phyloP scores from a whole-genome alignment of 345 rosid species.

The Theobroma cacao region DNA sequence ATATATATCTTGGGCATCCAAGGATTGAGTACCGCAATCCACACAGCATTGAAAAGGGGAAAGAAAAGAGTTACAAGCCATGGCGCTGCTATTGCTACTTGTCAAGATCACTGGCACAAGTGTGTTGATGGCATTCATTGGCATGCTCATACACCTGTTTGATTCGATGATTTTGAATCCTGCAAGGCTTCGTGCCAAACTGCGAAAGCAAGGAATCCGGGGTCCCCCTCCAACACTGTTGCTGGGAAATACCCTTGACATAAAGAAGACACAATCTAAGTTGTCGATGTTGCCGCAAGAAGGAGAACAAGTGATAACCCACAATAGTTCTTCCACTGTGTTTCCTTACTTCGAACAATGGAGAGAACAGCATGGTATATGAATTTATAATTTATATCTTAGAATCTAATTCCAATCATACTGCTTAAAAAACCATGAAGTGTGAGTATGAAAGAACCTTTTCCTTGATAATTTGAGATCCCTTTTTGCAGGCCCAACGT shows the following conservation, averaged over 20 bases:
- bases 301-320: slow-evolving; percentile 8
- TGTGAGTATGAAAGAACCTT: not conserved
- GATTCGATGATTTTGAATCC: slow-evolving; percentile 23
- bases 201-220: slow-evolving; percentile 35
- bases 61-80: not conserved
- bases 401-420: not conserved
- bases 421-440: not conserved
- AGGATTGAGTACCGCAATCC: too few species aligned
- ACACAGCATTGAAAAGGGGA: not conserved
- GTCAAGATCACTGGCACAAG: not conserved
- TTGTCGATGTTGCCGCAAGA: not conserved
- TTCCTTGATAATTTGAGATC: not conserved
- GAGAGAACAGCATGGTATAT: slow-evolving; percentile 32
- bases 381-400: not conserved
- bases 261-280: slow-evolving; percentile 20
- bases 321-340: slow-evolving; percentile 25
- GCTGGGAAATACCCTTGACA: slow-evolving; percentile 41
- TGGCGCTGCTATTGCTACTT: not conserved
- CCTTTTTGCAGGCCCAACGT: slow-evolving; percentile 25
- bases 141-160: not conserved
- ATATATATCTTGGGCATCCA: not conserved
- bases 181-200: slow-evolving; percentile 21
- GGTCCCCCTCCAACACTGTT: slow-evolving; percentile 35
- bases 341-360: slow-evolving; percentile 34
- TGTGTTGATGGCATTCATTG: not conserved